phyloP scores from a whole-genome alignment of 768 basidiomycete genomes.

The Daedaleopsis sinensis region DNA sequence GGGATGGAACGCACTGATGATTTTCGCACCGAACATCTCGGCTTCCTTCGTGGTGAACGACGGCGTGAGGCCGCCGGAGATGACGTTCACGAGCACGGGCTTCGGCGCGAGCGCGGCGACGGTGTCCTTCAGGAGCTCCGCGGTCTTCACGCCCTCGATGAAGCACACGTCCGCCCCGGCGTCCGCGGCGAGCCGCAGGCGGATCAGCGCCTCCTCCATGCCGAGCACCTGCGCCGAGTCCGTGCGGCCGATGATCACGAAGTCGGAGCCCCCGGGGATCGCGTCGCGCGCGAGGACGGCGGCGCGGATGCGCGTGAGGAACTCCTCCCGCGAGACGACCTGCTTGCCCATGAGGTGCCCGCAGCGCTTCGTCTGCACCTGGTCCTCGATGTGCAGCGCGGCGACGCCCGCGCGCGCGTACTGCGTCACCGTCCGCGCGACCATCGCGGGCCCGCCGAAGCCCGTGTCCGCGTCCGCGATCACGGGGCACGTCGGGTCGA shows the following conservation, averaged over 20 bases:
- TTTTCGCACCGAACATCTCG: conserved; percentile 70
- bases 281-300: conserved; percentile 78
- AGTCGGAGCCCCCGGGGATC: conserved; percentile 75
- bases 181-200: conserved; percentile 70
- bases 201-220: conserved; percentile 72
- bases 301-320: conserved; percentile 72
- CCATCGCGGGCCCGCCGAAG: conserved; percentile 76
- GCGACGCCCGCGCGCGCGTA: conserved; percentile 73
- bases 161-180: conserved; percentile 82
- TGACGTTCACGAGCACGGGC: conserved; percentile 79
- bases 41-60: conserved; percentile 73
- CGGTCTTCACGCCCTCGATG: conserved; percentile 76
- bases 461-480: conserved; percentile 85
- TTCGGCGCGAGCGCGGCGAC: conserved; percentile 72
- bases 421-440: conserved; percentile 75
- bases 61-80: conserved; percentile 77
- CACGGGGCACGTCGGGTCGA: conserved; percentile 66
- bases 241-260: conserved; percentile 77
- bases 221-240: conserved; percentile 80
- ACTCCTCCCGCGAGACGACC: conserved; percentile 79
- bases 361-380: conserved; percentile 82
- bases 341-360: conserved; percentile 83
- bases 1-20: conserved; percentile 60
- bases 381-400: conserved; percentile 79
- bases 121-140: conserved; percentile 63